These are phyloP conservation scores for Solanum bukasovii DNA, from an alignment of 257 asterid genomes.

Conservation along the genomic window DNA sequence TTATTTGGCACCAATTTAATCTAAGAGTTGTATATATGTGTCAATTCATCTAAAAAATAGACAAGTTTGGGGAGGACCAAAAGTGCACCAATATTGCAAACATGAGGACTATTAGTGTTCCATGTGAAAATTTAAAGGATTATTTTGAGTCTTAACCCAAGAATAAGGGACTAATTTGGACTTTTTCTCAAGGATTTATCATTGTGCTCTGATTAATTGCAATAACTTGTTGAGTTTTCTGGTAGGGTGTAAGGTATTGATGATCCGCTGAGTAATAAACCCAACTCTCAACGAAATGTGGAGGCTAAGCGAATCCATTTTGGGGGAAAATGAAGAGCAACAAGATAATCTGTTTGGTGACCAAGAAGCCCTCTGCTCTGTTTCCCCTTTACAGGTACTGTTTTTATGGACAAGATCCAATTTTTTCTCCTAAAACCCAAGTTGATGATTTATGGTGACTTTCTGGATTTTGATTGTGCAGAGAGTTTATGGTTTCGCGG, in stretches of 20 bases:
- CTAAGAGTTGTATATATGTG: neutral
- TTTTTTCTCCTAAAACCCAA: neutral
- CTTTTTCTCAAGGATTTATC: neutral
- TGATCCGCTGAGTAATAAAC: neutral
- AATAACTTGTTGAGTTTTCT: neutral
- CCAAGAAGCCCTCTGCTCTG: slow-evolving; percentile 59
- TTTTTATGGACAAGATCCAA: neutral
- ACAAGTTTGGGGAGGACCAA: neutral
- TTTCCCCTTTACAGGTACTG: slow-evolving; percentile 68
- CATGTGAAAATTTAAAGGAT: neutral
- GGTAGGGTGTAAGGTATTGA: neutral
- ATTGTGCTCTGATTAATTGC: neutral
- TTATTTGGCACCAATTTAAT: neutral
- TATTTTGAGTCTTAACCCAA: neutral
- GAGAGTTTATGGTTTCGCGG: slow-evolving; percentile 87
- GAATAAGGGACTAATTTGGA: neutral
- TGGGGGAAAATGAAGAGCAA: slow-evolving; percentile 49
- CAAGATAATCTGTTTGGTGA: slow-evolving; percentile 60
- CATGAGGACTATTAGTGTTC: neutral
- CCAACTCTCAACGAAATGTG: slow-evolving; percentile 34
- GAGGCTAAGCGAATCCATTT: slow-evolving; percentile 26
- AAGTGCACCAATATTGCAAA: neutral
- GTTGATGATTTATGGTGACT: neutral
- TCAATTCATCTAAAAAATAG: neutral
- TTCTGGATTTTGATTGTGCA: slow-evolving; percentile 24